Base-by-base conservation (phyloP, 139 green algal genomes). In the Pycnococcus provasolii region DNA sequence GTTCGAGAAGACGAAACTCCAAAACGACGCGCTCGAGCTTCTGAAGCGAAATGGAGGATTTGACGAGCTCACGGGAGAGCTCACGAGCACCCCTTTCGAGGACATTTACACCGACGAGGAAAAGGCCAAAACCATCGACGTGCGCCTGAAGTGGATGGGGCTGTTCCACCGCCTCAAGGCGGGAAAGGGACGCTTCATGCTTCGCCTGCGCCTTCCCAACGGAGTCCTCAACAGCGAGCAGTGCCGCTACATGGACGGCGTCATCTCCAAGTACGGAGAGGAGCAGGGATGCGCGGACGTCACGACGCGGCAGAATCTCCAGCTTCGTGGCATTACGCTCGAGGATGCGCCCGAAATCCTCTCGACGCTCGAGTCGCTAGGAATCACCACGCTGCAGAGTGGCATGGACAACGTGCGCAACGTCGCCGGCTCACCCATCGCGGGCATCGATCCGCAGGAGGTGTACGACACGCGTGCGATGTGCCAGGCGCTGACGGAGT, bases 331-430 rank as follows among this genome's bases (percentile, higher is more conserved):
- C 42, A 67, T 98, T 6, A 26, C 53, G 40, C 48, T 82, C 11
- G 64, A 78, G 55, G 73, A 91, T 57, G 83, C 77, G 11, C 80
- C 80, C 50, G 39, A 63, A 6, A 82, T 95, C 45, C 71, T 94
- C 9, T 9, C 71, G 1, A 77, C 79, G 26, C 67, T 95, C 51
- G n/a, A 76, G 54, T 60, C 74, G n/a, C 48, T 77, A 2, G 86
- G 86, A 37, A 76, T 97, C 50, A 89, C 79, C 47, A 84, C 72
- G 65, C 81, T 94, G 44, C 86, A 94, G 81, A 86, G 61, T 37
- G 93, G 93, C 62, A 94, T 99, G 90, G 93, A 98, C 85, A 96
- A 92, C 73, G 89, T 96, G 64, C 85, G 92, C 57, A 97, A 98
- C 80, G 84, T 91, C n/a, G 95, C 92, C 0, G 84, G 87, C 64